Conservation (phyloP, 768 basidiomycete genomes). For the Mrakia hoshinonis region DNA sequence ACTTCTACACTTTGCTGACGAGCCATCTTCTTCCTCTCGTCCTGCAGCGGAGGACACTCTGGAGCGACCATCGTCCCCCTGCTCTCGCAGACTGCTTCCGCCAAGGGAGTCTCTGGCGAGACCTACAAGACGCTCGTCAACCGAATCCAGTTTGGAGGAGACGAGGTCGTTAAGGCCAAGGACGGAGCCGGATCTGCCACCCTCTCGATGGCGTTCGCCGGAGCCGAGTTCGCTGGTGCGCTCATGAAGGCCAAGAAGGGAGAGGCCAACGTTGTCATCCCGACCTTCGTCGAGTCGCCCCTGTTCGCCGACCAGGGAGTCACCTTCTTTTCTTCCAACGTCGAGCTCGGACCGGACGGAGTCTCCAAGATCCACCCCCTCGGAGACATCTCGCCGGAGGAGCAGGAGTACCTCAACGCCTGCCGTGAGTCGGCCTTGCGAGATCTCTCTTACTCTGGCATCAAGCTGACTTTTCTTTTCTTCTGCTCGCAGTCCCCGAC, state of each 20-base stretch:
- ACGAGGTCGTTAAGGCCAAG: conserved; percentile 96
- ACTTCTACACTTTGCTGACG: too few species aligned
- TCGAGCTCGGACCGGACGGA: conserved; percentile 82
- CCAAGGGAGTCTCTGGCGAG: conserved; percentile 40
- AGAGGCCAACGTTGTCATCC: conserved; percentile 75
- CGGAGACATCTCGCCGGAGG: conserved; percentile 67
- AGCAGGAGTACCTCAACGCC: conserved; percentile 75
- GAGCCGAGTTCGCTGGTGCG: conserved; percentile 76
- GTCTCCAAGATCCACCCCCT: conserved; percentile 85
- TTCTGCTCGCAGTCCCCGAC: conserved; percentile 55
- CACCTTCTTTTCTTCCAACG: conserved; percentile 87
- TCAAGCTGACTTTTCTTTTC: conserved; percentile 41
- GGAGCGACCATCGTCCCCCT: conserved; percentile 90
- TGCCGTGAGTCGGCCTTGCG: conserved; percentile 42
- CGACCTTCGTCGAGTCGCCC: conserved; percentile 69
- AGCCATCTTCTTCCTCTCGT: background rate
- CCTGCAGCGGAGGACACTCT: conserved; percentile 71
- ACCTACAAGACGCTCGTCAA: conserved; percentile 51
- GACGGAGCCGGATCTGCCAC: conserved; percentile 87
- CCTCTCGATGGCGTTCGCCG: conserved; percentile 90
- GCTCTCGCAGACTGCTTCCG: conserved; percentile 75
- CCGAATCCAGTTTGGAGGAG: conserved; percentile 90
- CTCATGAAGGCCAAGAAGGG: conserved; percentile 76
- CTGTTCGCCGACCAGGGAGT: conserved; percentile 66
- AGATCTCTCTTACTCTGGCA: background rate